Evolutionary conservation across 345 rosid genomes (phyloP), one percentile per base, ranked within the genome.

Genomic region (Diplotaxis tenuifolia): DNA sequence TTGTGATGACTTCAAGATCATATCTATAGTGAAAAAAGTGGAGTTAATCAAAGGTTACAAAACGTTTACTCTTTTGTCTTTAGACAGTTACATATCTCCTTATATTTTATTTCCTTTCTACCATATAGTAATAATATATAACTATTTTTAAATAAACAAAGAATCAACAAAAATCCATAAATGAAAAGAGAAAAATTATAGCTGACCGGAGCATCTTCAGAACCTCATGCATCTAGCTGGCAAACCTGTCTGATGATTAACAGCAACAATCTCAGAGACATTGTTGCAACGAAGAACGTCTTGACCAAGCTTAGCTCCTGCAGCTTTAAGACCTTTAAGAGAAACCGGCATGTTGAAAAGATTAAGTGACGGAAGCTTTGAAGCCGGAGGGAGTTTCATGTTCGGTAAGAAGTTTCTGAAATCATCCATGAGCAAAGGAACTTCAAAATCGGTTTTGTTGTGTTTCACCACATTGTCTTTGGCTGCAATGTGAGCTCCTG

Each of bases 401-500:
- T 78, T 82, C 4, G 97, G 99, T 75, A 95, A 72, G 50, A 86
- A 63, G 57, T 64, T 65, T 57, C 84, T 85, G 77, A 95, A 95
- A 67, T 95, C 97, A 60, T 86, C 83, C 84, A 57, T 78, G 74
- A 95, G 56, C 65, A 95, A 73, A 28, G 99, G 99, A 34, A 95
- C 98, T 80, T 90, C 96, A 22, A 95, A 95, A 74, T 95, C 98
- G 12, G 80, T 10, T 83, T 88, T 95, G 80, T 87, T 79, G 71
- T 95, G 99, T 72, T 71, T 84, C 3, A 95, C 92, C 1, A 88
- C 89, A 45, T 95, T 95, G 80, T 95, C 98, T 62, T 88, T 95
- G 2, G 99, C 92, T 61, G 96, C 84, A 34, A 95, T 87, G 54
- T 95, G 99, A 32, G 99, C 97, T 47, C 99, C 99, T 16, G 98